phyloP scores from a whole-genome alignment of 2,329 filamentous ascomycete species.

The Penicillium capsulatum region DNA sequence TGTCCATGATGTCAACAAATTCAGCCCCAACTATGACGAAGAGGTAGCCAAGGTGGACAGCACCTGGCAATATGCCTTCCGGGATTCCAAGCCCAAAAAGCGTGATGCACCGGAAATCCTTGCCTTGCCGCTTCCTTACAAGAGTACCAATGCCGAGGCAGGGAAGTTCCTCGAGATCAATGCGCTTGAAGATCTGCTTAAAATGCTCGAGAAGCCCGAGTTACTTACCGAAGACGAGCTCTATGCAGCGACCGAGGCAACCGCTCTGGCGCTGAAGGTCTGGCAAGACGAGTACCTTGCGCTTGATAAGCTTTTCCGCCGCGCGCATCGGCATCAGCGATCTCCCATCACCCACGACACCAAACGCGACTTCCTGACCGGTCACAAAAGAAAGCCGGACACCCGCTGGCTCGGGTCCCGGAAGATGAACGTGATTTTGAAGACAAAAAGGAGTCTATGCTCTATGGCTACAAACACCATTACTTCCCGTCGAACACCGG shows the following conservation, averaged over 20 bases:
- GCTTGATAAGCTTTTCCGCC: constrained; percentile 48
- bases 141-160: constrained; percentile 23
- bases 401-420: constrained; percentile 16
- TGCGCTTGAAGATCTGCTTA: constrained; percentile 34
- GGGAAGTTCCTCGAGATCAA: constrained; percentile 40
- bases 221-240: constrained; percentile 50
- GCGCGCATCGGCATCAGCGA: constrained; percentile 43
- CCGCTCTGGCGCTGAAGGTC: constrained; percentile 48
- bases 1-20: constrained; percentile 33
- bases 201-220: constrained; percentile 36
- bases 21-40: constrained; percentile 35
- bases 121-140: constrained; percentile 34
- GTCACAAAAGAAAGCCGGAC: constrained; percentile 19
- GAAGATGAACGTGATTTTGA: constrained; percentile 44
- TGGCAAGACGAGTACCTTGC: constrained; percentile 59
- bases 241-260: constrained; percentile 53
- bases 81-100: constrained; percentile 30
- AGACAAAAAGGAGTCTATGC: constrained; percentile 57
- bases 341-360: constrained; percentile 21
- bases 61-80: constrained; percentile 34
- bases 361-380: constrained; percentile 33
- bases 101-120: constrained; percentile 24
- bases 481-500: constrained; percentile 44
- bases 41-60: constrained; percentile 27
- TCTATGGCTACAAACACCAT: constrained; percentile 59